phyloP scores from a whole-genome alignment of 2,329 filamentous ascomycete species.

The Colletotrichum sp. region DNA sequence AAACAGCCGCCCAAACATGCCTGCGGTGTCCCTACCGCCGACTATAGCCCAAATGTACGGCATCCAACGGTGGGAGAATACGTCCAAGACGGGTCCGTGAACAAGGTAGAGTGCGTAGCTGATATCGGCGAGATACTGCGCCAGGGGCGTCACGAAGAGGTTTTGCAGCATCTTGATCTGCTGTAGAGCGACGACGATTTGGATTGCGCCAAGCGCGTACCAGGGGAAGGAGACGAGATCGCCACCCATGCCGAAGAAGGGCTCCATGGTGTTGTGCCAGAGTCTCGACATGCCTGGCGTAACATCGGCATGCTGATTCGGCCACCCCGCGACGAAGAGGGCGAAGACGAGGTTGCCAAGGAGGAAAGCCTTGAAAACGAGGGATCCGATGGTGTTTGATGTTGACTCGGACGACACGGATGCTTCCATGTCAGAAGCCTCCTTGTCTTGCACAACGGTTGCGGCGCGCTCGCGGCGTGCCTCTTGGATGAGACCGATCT shows the following conservation, averaged over 20 bases:
- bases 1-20: slow-evolving; percentile 32
- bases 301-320: slow-evolving; percentile 36
- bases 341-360: slow-evolving; percentile 30
- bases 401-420: not conserved
- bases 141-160: slow-evolving; percentile 49
- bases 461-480: not conserved
- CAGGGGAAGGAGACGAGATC: slow-evolving; percentile 37
- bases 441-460: slow-evolving; percentile 19
- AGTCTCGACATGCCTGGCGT: slow-evolving; percentile 38
- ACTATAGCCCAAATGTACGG: slow-evolving; percentile 25
- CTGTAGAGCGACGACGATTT: slow-evolving; percentile 34
- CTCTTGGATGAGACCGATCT: slow-evolving; percentile 43
- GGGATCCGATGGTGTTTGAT: slow-evolving; percentile 6
- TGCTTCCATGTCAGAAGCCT: slow-evolving; percentile 4
- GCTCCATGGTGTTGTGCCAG: slow-evolving; percentile 34
- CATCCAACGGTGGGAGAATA: slow-evolving; percentile 32
- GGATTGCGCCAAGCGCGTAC: slow-evolving; percentile 40
- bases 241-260: slow-evolving; percentile 36
- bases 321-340: slow-evolving; percentile 45
- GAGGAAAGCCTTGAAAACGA: slow-evolving; percentile 26
- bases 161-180: slow-evolving; percentile 26
- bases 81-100: slow-evolving; percentile 55
- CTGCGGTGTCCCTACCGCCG: slow-evolving; percentile 36
- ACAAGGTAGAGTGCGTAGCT: slow-evolving; percentile 64
- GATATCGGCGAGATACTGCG: slow-evolving; percentile 61